These are phyloP conservation scores for Cryomyces minteri DNA, from an alignment of 495 filamentous ascomycete species.

Conservation along the genomic window DNA sequence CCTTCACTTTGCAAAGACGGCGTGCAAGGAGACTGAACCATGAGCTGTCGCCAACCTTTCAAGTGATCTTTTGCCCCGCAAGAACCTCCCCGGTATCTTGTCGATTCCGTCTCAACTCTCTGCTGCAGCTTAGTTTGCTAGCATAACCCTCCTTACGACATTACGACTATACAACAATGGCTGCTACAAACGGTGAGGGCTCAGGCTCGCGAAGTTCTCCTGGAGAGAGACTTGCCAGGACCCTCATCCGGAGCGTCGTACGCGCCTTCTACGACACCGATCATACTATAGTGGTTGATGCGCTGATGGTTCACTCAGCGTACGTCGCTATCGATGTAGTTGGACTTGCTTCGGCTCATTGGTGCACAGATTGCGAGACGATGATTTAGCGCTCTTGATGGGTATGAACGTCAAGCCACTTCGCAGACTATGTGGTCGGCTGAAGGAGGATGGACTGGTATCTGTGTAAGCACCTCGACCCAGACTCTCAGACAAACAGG, in stretches of 20 bases:
- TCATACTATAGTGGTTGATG: constrained; percentile 80
- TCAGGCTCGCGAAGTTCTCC: too few species aligned
- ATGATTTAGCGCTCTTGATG: constrained; percentile 71
- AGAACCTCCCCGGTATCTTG: too few species aligned
- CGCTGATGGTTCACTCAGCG: constrained; percentile 79
- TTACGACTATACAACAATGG: too few species aligned
- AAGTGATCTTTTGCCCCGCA: too few species aligned
- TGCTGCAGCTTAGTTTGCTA: too few species aligned
- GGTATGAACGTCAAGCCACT: constrained; percentile 63
- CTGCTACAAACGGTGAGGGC: too few species aligned
- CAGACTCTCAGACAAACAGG: not conserved
- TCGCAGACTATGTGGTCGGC: constrained; percentile 63
- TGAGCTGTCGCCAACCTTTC: too few species aligned
- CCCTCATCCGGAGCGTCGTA: constrained; percentile 69
- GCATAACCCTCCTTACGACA: too few species aligned
- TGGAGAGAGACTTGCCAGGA: constrained; percentile 39
- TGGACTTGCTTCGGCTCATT: not conserved
- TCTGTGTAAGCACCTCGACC: constrained; percentile 39
- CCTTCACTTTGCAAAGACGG: too few species aligned
- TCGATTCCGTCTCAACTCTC: too few species aligned
- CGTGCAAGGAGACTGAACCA: too few species aligned
- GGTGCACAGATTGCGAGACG: constrained; percentile 32
- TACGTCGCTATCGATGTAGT: constrained; percentile 22
- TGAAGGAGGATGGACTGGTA: constrained; percentile 74
- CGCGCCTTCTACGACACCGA: constrained; percentile 87